A percentile compares a stretch with the other conserved stretches of the same genome.
These are phyloP conservation scores for Canna indica DNA, from an alignment of 176 grass and related monocot species.

Conservation along the genomic window DNA sequence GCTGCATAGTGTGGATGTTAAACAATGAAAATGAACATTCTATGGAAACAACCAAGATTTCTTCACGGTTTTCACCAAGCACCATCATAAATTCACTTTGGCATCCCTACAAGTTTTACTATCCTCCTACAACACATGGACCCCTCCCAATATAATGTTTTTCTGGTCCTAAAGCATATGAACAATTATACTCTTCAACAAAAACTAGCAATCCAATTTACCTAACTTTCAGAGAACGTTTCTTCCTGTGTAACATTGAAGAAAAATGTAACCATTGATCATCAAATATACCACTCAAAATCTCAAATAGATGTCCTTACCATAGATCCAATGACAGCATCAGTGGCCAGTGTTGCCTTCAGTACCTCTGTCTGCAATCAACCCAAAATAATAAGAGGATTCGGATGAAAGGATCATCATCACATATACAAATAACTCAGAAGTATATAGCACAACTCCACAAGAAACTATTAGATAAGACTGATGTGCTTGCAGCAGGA, in stretches of 20 bases:
- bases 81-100: too few species aligned
- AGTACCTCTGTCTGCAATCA: constrained; percentile 60
- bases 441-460: background rate
- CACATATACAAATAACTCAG: background rate
- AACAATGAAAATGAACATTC: too few species aligned
- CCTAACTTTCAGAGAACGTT: background rate
- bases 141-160: too few species aligned
- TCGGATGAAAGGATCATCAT: background rate
- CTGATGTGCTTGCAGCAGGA: background rate
- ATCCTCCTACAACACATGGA: too few species aligned
- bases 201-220: background rate
- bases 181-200: background rate
- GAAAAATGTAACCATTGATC: background rate
- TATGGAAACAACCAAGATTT: too few species aligned
- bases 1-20: too few species aligned
- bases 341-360: constrained; percentile 85
- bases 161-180: too few species aligned
- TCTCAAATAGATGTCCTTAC: constrained; percentile 28
- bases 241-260: background rate
- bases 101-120: too few species aligned
- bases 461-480: background rate
- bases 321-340: constrained; percentile 82
- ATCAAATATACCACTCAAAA: background rate
- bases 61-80: too few species aligned
- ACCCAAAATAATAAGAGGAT: constrained; percentile 13